A percentile compares a stretch with the other conserved stretches of the same genome.
phyloP scores from a whole-genome alignment of 805 yeast species.

The Candida awuae region DNA sequence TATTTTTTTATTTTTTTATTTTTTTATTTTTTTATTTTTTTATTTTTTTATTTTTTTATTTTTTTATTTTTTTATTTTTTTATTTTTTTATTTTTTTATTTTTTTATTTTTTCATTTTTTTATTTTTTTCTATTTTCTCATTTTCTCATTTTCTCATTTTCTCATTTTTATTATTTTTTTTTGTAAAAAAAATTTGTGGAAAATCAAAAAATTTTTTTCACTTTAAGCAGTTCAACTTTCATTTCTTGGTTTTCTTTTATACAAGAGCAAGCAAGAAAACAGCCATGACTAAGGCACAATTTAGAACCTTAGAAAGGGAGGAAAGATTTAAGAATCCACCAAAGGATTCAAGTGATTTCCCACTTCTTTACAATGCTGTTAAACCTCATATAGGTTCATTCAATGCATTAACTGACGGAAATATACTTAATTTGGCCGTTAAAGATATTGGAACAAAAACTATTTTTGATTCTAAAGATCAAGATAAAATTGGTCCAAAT shows the following conservation, averaged over 20 bases:
- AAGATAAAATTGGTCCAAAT: constrained; percentile 63
- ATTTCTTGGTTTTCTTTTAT: too few relatives aligned
- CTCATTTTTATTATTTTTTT: too few relatives aligned
- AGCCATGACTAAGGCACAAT: constrained; percentile 39
- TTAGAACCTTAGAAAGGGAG: constrained; percentile 84
- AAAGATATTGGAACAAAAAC: constrained; percentile 83
- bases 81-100: background rate
- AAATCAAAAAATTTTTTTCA: too few relatives aligned
- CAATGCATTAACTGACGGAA: constrained; percentile 85
- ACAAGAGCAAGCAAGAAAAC: background rate
- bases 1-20: background rate
- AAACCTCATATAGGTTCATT: constrained; percentile 94
- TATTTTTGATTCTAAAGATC: constrained; percentile 72
- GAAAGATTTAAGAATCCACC: constrained; percentile 82
- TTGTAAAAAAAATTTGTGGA: too few relatives aligned
- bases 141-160: background rate
- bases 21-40: background rate
- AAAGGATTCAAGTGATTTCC: constrained; percentile 72
- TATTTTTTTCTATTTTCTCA: background rate
- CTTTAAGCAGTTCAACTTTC: too few relatives aligned
- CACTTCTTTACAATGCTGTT: constrained; percentile 80
- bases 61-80: constrained; percentile 2
- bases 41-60: background rate
- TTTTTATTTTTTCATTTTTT: constrained; percentile 5
- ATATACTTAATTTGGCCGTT: constrained; percentile 75